These are phyloP conservation scores for Antitrichia curtipendula DNA, from an alignment of 225 moss, liverwort and hornwort genomes.

Conservation along the genomic window DNA sequence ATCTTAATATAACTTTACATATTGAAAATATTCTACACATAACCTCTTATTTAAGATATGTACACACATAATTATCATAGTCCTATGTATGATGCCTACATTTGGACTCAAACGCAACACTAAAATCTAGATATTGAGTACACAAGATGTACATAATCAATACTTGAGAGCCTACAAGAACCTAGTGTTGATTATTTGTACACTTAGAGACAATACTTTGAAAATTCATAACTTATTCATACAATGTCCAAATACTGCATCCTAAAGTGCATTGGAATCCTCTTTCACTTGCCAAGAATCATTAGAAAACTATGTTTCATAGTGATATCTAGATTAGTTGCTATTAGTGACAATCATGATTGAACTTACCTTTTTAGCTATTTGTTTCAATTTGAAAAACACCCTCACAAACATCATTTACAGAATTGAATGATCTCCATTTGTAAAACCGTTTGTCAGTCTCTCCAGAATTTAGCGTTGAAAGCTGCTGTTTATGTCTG, in stretches of 20 bases:
- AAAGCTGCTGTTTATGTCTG: neutral
- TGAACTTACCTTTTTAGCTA: too few species aligned
- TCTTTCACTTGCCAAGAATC: neutral
- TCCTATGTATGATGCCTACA: neutral
- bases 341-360: neutral
- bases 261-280: too few species aligned
- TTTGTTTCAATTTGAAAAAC: neutral
- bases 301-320: neutral
- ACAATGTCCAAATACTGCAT: neutral
- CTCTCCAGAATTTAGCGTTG: neutral
- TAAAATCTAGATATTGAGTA: neutral
- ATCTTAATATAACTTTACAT: neutral
- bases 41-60: rapidly evolving
- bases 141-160: too few species aligned
- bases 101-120: too few species aligned
- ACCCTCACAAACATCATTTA: neutral
- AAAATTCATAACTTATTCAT: neutral
- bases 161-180: too few species aligned
- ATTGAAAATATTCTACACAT: neutral
- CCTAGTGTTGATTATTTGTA: neutral
- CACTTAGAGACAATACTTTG: neutral
- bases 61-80: neutral
- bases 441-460: neutral
- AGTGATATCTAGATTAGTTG: neutral
- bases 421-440: neutral